Percentiles rank a stretch among this genome's conserved stretches.
Evolutionary conservation across 371 early-diverging fungal species (phyloP).

Genomic region (Umbelopsis sp.): DNA sequence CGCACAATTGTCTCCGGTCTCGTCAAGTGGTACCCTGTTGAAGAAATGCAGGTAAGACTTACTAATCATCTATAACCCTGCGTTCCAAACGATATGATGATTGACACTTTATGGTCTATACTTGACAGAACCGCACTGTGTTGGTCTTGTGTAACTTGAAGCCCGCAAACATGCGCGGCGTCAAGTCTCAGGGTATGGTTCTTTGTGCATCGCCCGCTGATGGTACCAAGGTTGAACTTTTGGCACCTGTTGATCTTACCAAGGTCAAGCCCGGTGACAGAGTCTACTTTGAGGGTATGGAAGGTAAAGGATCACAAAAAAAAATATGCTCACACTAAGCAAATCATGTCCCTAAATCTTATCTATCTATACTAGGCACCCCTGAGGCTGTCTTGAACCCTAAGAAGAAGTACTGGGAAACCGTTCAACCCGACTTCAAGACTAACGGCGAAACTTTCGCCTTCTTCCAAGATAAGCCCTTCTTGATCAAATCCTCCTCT

Average conservation of each 20-base stretch:
- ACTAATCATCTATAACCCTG: no score
- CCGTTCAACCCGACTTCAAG: constrained; percentile 91
- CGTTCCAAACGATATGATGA: no score
- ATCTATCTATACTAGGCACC: constrained; percentile 41
- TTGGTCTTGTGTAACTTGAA: constrained; percentile 79
- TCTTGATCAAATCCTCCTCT: constrained; percentile 59
- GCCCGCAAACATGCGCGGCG: constrained; percentile 94
- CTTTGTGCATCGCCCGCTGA: constrained; percentile 87
- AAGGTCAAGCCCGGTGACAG: constrained; percentile 85
- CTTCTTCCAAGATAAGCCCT: constrained; percentile 65
- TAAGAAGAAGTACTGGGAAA: constrained; percentile 97
- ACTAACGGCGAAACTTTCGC: constrained; percentile 84
- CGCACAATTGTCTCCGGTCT: constrained; percentile 93
- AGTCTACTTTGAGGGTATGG: constrained; percentile 89
- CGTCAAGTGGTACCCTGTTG: constrained; percentile 87
- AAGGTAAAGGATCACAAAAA: constrained; percentile 41
- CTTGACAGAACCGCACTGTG: constrained; percentile 43
- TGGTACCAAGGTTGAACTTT: constrained; percentile 88
- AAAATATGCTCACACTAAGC: no score
- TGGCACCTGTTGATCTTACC: constrained; percentile 84
- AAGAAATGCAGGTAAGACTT: constrained; percentile 73
- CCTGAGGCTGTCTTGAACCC: constrained; percentile 93
- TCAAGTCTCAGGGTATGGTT: constrained; percentile 96
- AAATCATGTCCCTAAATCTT: background rate
- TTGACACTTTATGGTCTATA: no score